Evolutionary conservation across 805 yeast genomes (phyloP).

Genomic region (Candida chilensis): DNA sequence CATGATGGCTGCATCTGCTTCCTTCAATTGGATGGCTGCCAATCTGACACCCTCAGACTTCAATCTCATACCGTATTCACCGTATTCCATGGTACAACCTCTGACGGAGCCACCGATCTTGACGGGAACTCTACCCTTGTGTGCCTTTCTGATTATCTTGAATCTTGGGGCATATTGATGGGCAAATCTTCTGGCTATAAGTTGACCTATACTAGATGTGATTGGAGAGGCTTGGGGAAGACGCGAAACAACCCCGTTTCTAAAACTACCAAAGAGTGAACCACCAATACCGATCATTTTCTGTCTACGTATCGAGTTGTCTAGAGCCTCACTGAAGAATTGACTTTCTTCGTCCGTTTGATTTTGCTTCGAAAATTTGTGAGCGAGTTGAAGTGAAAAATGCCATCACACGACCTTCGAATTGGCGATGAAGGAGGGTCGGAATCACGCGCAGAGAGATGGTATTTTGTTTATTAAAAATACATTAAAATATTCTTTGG

Average conservation of each 20-base stretch:
- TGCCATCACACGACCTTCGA: too few species aligned
- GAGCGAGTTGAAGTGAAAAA: too few species aligned
- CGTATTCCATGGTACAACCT: conserved; percentile 77
- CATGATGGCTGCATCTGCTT: conserved; percentile 82
- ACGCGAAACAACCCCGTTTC: not conserved
- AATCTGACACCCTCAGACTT: conserved; percentile 83
- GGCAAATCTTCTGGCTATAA: conserved; percentile 29
- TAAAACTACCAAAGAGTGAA: not conserved
- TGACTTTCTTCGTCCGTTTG: too few species aligned
- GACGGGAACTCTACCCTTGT: conserved; percentile 91
- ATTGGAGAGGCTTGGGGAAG: not conserved
- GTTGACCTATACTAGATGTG: not conserved
- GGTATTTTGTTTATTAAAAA: too few species aligned
- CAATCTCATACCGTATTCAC: conserved; percentile 79
- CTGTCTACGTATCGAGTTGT: too few species aligned
- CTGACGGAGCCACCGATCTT: conserved; percentile 90
- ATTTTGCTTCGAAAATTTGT: too few species aligned
- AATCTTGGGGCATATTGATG: conserved; percentile 77
- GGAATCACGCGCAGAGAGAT: too few species aligned
- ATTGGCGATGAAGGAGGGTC: too few species aligned
- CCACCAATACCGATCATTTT: not conserved
- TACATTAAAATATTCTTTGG: too few species aligned
- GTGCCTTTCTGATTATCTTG: conserved; percentile 61
- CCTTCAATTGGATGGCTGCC: conserved; percentile 80
- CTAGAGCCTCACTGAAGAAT: too few species aligned